Evolutionary conservation across 2,329 filamentous ascomycete genomes (phyloP), one percentile per base, ranked within the genome.

Genomic region (Ophiostoma triangulosporum): DNA sequence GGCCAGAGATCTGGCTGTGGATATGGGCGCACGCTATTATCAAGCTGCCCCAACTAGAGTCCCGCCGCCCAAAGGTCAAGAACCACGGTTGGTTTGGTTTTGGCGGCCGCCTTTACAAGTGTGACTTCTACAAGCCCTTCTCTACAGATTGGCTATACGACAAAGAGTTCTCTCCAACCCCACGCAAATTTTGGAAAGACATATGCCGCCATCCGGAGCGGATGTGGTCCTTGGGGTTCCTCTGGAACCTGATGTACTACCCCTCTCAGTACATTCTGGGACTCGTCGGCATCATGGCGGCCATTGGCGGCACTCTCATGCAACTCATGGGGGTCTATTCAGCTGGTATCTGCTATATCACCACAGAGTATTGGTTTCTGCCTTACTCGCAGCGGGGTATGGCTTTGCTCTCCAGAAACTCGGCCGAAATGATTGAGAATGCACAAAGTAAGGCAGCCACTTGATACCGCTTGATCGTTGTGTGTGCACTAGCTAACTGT

Each of bases 221-320:
- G 5, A 45, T 57, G 6, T 12, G 55, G 1, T 38, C 36, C 33
- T 58, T 54, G 57, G 36, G 33, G 0, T 55, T 56, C 15, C 29
- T 62, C 3, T 62, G 60, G 60, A 59, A 57, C 36, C 0, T 51
- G 3, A n/a, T 59, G 14, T 61, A 61, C 35, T 57, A 58, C 36
- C 27, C 51, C 14, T 54, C 45, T 24, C 50, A 58, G 50, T 55
- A 48, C 48, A 9, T 57, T 1, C 49, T 59, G n/a, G 57, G 60
- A 64, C 50, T 73, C 66, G 56, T 69, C 63, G 58, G 74, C 70
- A 57, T 74, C 67, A 59, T 74, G 67, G 33, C 62, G 0, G 57
- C 61, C 11, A 48, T 63, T 4, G 60, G 58, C 3, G 62, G 62
- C 15, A 63, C 62, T 0, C 17, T 57, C 17, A 60, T 63, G 60